Conservation (phyloP, 345 rosid species). For the Excoecaria agallocha region DNA sequence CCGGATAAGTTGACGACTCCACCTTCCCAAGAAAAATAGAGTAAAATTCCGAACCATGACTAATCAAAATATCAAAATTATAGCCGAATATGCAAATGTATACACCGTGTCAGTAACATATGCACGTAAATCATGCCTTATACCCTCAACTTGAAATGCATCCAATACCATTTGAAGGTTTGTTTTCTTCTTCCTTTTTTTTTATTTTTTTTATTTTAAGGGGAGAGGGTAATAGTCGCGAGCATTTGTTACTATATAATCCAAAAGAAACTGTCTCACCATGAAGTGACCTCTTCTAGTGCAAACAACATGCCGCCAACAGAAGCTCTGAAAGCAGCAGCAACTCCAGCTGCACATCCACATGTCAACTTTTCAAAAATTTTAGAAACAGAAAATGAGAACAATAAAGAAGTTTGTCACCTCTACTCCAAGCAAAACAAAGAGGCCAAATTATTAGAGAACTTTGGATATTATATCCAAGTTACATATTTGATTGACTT, state of each 20-base stretch:
- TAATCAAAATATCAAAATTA: background rate
- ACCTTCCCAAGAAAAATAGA: conserved; percentile 53
- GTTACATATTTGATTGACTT: background rate
- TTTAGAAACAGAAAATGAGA: conserved; percentile 29
- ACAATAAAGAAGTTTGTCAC: conserved; percentile 17
- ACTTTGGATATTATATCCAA: background rate
- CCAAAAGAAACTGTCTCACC: conserved; percentile 45
- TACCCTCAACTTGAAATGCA: background rate
- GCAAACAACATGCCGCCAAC: conserved; percentile 99
- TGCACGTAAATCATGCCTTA: background rate
- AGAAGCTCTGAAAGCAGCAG: conserved; percentile 99
- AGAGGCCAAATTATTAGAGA: background rate
- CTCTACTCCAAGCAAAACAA: conserved; percentile 12
- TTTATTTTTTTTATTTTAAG: background rate
- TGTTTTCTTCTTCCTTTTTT: background rate
- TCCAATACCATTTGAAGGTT: background rate
- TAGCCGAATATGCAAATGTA: too few relatives aligned
- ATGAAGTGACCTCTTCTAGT: conserved; percentile 94
- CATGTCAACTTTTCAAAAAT: conserved; percentile 88
- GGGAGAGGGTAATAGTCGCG: too few relatives aligned
- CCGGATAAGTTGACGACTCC: conserved; percentile 99
- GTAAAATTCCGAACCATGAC: conserved; percentile 3
- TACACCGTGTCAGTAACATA: background rate
- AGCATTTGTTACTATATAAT: background rate
- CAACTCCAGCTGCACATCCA: conserved; percentile 99